These are phyloP conservation scores for Aspergillus quadrilineatus DNA, from an alignment of 2,329 filamentous ascomycete genomes.

Conservation along the genomic window DNA sequence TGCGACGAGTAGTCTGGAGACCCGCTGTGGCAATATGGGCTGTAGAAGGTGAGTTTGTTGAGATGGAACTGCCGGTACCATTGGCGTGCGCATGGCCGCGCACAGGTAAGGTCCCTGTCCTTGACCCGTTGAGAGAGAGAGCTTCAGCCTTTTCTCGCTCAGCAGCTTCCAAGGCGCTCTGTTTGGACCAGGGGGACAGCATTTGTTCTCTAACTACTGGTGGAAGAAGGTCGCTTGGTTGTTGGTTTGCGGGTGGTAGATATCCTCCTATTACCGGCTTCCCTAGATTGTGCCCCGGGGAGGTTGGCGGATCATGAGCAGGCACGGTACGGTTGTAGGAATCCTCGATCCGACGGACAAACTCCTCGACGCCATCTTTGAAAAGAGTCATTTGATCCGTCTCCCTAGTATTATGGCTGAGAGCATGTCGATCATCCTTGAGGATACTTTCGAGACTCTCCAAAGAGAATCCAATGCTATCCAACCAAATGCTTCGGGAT, in stretches of 20 bases:
- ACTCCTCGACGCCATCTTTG: slow-evolving; percentile 62
- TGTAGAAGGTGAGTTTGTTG: slow-evolving; percentile 24
- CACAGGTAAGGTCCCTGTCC: slow-evolving; percentile 54
- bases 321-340: slow-evolving; percentile 63
- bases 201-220: slow-evolving; percentile 70
- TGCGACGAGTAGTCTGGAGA: slow-evolving; percentile 33
- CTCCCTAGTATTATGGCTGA: slow-evolving; percentile 44
- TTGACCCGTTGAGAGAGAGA: slow-evolving; percentile 73
- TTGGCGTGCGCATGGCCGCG: slow-evolving; percentile 32
- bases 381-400: slow-evolving; percentile 65
- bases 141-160: slow-evolving; percentile 67
- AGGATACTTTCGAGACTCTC: slow-evolving; percentile 62
- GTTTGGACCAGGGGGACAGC: slow-evolving; percentile 74
- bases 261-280: slow-evolving; percentile 61
- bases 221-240: slow-evolving; percentile 60
- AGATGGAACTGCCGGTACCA: slow-evolving; percentile 33
- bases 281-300: slow-evolving; percentile 64
- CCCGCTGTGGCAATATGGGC: slow-evolving; percentile 28
- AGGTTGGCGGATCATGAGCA: slow-evolving; percentile 66
- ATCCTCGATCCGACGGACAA: slow-evolving; percentile 72
- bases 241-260: slow-evolving; percentile 34
- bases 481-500: slow-evolving; percentile 74
- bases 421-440: slow-evolving; percentile 38
- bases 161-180: slow-evolving; percentile 64
- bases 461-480: slow-evolving; percentile 70